phyloP scores from a whole-genome alignment of 352 stramenopile species.

The Phytophthora megakarya region DNA sequence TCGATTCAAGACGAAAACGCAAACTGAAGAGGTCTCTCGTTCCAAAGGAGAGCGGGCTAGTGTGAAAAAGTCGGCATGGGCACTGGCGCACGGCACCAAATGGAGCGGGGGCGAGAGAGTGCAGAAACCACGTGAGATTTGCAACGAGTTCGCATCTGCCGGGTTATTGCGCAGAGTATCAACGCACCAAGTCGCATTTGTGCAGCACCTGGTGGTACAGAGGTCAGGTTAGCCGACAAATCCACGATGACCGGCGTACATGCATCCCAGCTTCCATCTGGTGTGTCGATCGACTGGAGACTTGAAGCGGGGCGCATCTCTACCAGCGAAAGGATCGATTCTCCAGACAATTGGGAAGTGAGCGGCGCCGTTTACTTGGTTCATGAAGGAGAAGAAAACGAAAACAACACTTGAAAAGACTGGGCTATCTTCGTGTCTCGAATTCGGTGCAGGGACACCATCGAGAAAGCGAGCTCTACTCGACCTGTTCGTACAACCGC shows the following conservation, averaged over 20 bases:
- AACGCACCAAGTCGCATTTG: constrained; percentile 2
- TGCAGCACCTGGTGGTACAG: constrained; percentile 20
- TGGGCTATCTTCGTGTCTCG: constrained; percentile 3
- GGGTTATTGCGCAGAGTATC: constrained; percentile 18
- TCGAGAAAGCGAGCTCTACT: constrained; percentile 2
- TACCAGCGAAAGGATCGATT: constrained; percentile 4
- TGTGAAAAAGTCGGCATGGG: constrained; percentile 7
- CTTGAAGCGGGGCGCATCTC: constrained; percentile 30
- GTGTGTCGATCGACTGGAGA: constrained; percentile 16
- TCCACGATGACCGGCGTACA: constrained; percentile 15
- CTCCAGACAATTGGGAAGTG: neutral
- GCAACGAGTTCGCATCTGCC: constrained; percentile 28
- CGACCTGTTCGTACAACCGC: constrained; percentile 1
- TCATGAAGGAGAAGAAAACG: neutral
- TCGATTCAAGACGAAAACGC: constrained; percentile 28
- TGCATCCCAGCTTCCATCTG: constrained; percentile 34
- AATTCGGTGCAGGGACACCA: constrained; percentile 29
- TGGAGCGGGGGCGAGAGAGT: constrained; percentile 34
- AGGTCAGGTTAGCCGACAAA: constrained; percentile 24
- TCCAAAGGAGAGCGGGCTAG: neutral
- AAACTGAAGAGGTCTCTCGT: constrained; percentile 25
- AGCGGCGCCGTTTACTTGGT: neutral
- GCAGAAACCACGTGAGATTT: constrained; percentile 40
- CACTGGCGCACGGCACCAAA: constrained; percentile 37
- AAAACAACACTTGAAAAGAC: constrained; percentile 16